Evolutionary conservation across 2,329 filamentous ascomycete species (phyloP).

Genomic region (Fusarium tupiense): DNA sequence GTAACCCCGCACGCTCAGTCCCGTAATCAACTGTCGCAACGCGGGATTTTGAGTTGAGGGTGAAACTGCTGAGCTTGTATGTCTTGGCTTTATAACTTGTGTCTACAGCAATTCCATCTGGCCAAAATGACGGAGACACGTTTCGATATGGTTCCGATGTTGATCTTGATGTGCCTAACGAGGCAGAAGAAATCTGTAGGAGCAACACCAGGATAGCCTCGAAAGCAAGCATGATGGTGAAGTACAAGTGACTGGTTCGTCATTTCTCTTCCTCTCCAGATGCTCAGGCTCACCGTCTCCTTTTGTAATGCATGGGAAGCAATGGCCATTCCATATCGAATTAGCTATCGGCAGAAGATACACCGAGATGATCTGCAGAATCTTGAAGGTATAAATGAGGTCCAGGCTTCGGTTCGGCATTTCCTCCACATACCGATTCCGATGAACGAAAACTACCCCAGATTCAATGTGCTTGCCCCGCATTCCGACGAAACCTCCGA

Average conservation of each 20-base stretch:
- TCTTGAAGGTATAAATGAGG: neutral
- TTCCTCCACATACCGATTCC: neutral
- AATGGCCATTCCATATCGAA: neutral
- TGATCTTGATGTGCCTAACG: neutral
- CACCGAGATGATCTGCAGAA: neutral
- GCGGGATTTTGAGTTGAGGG: neutral
- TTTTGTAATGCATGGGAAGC: neutral
- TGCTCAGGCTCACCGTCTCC: neutral
- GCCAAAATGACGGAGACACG: neutral
- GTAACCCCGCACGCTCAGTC: neutral
- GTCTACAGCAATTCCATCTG: neutral
- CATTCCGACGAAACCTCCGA: neutral
- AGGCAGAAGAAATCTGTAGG: neutral
- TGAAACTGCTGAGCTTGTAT: neutral
- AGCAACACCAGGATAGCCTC: neutral
- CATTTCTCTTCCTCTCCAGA: neutral
- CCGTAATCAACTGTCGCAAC: constrained; percentile 2
- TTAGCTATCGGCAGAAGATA: neutral
- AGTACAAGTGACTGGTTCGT: neutral
- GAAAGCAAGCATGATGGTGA: neutral
- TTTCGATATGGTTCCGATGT: neutral
- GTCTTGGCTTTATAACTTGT: constrained; percentile 12
- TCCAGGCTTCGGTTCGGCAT: neutral
- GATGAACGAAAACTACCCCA: neutral
- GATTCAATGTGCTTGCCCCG: neutral